Evolutionary conservation across 768 basidiomycete species (phyloP).

Genomic region (Phlebiopsis gigantea): DNA sequence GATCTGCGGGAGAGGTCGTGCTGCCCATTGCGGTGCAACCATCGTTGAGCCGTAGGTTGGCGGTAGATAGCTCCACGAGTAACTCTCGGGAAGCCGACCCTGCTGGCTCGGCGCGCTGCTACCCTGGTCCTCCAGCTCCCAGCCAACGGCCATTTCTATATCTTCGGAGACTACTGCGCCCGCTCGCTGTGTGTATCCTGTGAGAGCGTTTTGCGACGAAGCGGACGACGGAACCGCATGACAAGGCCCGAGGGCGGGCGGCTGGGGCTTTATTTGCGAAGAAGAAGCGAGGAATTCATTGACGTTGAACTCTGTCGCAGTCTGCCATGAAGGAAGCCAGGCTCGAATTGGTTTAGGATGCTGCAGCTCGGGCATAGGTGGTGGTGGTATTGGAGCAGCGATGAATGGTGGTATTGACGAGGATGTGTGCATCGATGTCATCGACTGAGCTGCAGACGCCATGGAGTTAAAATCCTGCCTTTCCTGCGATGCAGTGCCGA

Average conservation of each 20-base stretch:
- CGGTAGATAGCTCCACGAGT: not conserved
- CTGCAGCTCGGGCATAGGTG: conserved; percentile 8
- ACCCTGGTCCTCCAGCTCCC: conserved; percentile 3
- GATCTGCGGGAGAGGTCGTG: not conserved
- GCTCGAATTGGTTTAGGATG: conserved; percentile 9
- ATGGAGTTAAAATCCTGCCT: not conserved
- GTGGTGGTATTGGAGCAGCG: not conserved
- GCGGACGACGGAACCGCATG: not conserved
- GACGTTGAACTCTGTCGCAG: conserved; percentile 11
- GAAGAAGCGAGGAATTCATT: conserved; percentile 2
- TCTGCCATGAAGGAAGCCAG: conserved; percentile 12
- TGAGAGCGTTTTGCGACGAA: not conserved
- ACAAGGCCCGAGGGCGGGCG: not conserved
- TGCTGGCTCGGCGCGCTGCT: not conserved
- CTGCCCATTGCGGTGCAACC: not conserved
- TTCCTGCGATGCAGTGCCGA: not conserved
- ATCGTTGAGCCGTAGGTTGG: not conserved
- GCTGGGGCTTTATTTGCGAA: not conserved
- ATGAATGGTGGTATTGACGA: not conserved
- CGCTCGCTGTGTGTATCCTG: not conserved
- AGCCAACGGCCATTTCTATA: not conserved
- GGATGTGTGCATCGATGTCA: not conserved
- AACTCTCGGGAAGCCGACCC: not conserved
- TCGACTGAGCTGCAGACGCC: not conserved
- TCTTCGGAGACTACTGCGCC: not conserved